Conservation (phyloP, 306 rosid species). For the Cicer arietinum region DNA sequence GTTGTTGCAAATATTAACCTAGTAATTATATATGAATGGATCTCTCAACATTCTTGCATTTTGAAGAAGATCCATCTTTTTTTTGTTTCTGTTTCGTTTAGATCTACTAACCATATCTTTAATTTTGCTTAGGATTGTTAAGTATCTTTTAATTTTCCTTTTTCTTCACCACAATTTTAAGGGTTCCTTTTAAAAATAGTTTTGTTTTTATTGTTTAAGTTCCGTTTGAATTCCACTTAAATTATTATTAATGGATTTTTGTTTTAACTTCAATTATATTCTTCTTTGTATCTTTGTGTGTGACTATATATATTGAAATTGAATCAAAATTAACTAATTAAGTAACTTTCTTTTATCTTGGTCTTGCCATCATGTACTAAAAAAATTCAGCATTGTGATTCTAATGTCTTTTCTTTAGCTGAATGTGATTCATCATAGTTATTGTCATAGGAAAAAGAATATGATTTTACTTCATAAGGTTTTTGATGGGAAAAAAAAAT, state of each 20-base stretch:
- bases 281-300: conserved; percentile 1
- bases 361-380: background rate
- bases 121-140: conserved; percentile 27
- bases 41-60: conserved; percentile 46
- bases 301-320: background rate
- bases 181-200: background rate
- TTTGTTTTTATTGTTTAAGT: conserved; percentile 17
- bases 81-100: conserved; percentile 36
- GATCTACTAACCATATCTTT: conserved; percentile 54
- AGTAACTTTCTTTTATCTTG: background rate
- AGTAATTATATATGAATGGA: conserved; percentile 35
- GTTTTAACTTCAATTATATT: background rate
- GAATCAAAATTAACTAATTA: conserved; percentile 17
- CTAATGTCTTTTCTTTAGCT: conserved; percentile 5
- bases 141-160: background rate
- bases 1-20: background rate
- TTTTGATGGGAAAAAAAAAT: background rate
- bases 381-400: conserved; percentile 22
- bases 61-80: conserved; percentile 50
- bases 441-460: background rate
- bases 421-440: conserved; percentile 27
- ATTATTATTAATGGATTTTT: background rate
- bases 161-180: background rate
- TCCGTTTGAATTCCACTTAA: background rate
- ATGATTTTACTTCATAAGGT: conserved; percentile 1